These are phyloP conservation scores for Ramalina intermedia DNA, from an alignment of 495 filamentous ascomycete genomes.

Conservation along the genomic window DNA sequence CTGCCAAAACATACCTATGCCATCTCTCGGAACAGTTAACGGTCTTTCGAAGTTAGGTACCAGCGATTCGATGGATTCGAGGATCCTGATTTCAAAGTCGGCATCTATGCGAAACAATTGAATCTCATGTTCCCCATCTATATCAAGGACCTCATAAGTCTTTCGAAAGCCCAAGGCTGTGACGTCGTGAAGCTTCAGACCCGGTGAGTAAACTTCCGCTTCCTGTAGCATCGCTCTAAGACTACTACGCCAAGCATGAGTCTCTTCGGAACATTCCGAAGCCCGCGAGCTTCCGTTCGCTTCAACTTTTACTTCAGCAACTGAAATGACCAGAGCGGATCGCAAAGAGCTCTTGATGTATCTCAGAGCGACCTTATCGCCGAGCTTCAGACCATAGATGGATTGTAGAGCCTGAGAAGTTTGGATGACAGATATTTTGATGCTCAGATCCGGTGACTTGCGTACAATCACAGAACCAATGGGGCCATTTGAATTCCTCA, in stretches of 20 bases:
- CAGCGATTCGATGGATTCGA: too few species aligned
- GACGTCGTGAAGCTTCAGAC: neutral
- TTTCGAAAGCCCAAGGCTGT: neutral
- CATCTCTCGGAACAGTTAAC: neutral
- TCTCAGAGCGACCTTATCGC: conserved; percentile 34
- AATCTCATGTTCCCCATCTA: neutral
- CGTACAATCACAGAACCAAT: conserved; percentile 49
- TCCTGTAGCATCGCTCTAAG: too few species aligned
- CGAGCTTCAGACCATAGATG: conserved; percentile 47
- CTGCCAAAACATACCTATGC: neutral
- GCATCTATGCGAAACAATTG: neutral
- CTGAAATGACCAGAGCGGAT: neutral
- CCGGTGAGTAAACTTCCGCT: neutral
- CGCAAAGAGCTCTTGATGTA: neutral
- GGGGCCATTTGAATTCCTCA: conserved; percentile 30
- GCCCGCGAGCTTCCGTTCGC: conserved; percentile 7
- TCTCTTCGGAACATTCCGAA: neutral
- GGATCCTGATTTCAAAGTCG: neutral
- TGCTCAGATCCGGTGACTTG: conserved; percentile 43
- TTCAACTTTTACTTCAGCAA: neutral
- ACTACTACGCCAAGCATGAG: too few species aligned
- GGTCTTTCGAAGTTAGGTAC: neutral
- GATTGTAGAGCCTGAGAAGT: conserved; percentile 52
- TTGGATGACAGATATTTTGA: conserved; percentile 48
- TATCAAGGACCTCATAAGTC: neutral